Evolutionary conservation across 352 stramenopile genomes (phyloP), one percentile per base, ranked within the genome.

Genomic region (Nothophytophthora sp.): DNA sequence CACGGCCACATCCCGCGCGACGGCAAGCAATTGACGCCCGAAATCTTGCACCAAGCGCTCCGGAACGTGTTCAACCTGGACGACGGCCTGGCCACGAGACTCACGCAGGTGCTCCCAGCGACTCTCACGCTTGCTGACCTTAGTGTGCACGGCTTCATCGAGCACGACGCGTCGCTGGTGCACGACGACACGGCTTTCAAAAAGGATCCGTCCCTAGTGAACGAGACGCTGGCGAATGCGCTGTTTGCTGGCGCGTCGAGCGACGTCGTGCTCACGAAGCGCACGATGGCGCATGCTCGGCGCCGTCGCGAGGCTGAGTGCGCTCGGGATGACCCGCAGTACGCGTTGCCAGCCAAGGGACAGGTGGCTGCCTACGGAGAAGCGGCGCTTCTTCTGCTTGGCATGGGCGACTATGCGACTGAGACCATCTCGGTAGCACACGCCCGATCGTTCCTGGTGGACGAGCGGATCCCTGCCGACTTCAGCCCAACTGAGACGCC

Each of bases 131-230:
- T 90, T 0, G 58, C 65, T 0, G 69, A 81, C 35, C 55, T 90
- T 6, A 43, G 60, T 0, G 45, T 63, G 20, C 77, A 82, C 63
- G 73, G 83, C 22, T 84, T 84, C 16, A 80, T 88, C 19, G 74
- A 90, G 39, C 79, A 90, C 49, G 79, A 90, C 36, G 76, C 74
- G 5, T 90, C 79, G 13, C 52, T 90, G 32, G 64, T 85, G 19
- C 79, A 85, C 48, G 61, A 73, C 32, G 79, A 90, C 52, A 50
- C 58, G 36, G 82, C 61, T 45, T 81, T 86, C 35, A 44, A 63
- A 15, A 40, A 60, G 2, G 70, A 76, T 13, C 71, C 76, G 13
- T 65, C 71, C 6, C 63, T 90, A 8, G 56, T 78, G 0, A 27
- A 67, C 5, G 40, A 70, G 19, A 39, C 88, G 15, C 34, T 88